Evolutionary conservation across 805 yeast genomes (phyloP).

Genomic region (Suhomyces vadensis): DNA sequence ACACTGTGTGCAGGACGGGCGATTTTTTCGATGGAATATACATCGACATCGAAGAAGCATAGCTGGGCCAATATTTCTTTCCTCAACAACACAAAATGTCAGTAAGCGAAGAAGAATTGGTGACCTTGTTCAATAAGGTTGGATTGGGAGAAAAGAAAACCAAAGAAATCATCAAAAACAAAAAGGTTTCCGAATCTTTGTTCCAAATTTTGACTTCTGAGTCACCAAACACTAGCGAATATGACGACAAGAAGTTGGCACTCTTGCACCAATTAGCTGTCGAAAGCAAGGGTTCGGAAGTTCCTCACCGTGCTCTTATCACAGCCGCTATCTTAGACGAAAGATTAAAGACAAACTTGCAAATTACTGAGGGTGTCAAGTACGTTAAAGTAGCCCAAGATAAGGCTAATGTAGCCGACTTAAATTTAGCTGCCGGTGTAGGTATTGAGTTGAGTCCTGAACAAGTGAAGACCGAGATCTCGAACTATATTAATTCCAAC

Average conservation of each 20-base stretch:
- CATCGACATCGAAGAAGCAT: no score
- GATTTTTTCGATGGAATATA: no score
- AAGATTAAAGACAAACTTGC: slow-evolving; percentile 65
- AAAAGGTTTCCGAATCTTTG: slow-evolving; percentile 75
- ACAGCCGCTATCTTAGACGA: slow-evolving; percentile 64
- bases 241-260: slow-evolving; percentile 62
- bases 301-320: slow-evolving; percentile 51
- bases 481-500: slow-evolving; percentile 58
- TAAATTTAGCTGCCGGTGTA: slow-evolving; percentile 71
- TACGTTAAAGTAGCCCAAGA: slow-evolving; percentile 59
- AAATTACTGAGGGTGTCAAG: slow-evolving; percentile 77
- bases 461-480: slow-evolving; percentile 60
- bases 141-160: slow-evolving; percentile 76
- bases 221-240: slow-evolving; percentile 22
- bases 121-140: slow-evolving; percentile 41
- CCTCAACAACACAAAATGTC: slow-evolving; percentile 11
- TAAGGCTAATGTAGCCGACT: slow-evolving; percentile 45
- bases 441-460: slow-evolving; percentile 72
- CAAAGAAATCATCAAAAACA: slow-evolving; percentile 80
- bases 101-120: slow-evolving; percentile 31
- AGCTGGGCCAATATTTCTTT: slow-evolving; percentile 4
- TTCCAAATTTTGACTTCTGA: slow-evolving; percentile 56
- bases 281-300: slow-evolving; percentile 59
- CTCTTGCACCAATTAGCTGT: slow-evolving; percentile 78
- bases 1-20: no score